phyloP scores from a whole-genome alignment of 192 early-diverging fungal genomes.

The Linderina pennispora region DNA sequence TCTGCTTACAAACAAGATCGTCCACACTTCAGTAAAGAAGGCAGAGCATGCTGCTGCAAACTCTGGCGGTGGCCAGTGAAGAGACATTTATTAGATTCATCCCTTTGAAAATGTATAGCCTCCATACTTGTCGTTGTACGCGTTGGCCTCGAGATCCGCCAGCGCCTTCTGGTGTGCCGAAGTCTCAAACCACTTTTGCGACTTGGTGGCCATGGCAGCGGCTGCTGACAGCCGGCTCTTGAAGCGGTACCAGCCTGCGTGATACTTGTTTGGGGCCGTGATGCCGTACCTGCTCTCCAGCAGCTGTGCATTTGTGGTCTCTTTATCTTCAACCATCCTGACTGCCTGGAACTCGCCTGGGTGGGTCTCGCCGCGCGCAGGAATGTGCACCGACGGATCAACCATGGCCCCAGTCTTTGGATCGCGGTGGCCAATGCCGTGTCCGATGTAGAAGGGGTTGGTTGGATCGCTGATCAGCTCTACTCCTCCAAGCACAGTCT shows the following conservation, averaged over 20 bases:
- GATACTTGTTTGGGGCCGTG: conserved; percentile 31
- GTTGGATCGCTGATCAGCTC: conserved; percentile 32
- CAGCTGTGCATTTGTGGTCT: conserved; percentile 3
- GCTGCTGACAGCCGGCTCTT: conserved; percentile 24
- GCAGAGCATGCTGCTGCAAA: too few species aligned
- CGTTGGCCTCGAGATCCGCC: conserved; percentile 38
- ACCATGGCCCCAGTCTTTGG: conserved; percentile 35
- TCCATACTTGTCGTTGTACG: conserved; percentile 25
- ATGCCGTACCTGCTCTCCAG: conserved; percentile 34
- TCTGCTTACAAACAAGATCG: too few species aligned
- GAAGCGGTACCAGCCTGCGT: conserved; percentile 39
- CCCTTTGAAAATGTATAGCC: conserved; percentile 26
- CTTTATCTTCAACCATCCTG: not conserved
- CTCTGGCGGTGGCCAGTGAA: too few species aligned
- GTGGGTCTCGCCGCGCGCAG: conserved; percentile 33
- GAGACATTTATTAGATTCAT: too few species aligned
- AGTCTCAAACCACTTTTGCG: conserved; percentile 24
- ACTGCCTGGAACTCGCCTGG: conserved; percentile 22
- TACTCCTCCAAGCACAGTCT: conserved; percentile 21
- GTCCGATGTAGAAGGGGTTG: conserved; percentile 36
- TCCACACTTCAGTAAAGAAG: too few species aligned
- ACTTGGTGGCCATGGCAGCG: conserved; percentile 23
- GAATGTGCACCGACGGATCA: conserved; percentile 25
- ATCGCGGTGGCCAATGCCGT: conserved; percentile 42
- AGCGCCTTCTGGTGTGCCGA: conserved; percentile 24